These are phyloP conservation scores for Solanum okadae DNA, from an alignment of 257 asterid genomes.

Conservation along the genomic window DNA sequence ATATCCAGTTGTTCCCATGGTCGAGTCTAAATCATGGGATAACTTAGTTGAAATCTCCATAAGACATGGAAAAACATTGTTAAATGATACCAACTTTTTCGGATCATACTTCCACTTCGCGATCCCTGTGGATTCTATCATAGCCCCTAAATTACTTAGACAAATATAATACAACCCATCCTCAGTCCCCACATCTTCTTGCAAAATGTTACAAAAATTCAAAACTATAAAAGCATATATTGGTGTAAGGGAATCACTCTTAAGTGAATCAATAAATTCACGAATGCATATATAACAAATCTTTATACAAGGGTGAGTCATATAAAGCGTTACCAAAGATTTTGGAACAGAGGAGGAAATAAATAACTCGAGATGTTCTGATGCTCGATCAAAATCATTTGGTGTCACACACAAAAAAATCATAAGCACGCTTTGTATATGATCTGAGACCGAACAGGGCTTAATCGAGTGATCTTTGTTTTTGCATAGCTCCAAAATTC, in stretches of 20 bases:
- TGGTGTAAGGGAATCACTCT: constrained; percentile 15
- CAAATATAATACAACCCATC: constrained; percentile 37
- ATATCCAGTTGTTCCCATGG: constrained; percentile 9
- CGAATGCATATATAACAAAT: constrained; percentile 42
- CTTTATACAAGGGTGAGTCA: constrained; percentile 30
- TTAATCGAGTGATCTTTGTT: neutral
- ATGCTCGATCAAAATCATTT: neutral
- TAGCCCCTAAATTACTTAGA: constrained; percentile 23
- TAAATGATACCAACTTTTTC: constrained; percentile 22
- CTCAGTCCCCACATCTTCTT: constrained; percentile 18
- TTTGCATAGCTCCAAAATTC: constrained; percentile 26
- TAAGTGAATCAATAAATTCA: constrained; percentile 28
- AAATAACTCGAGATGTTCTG: neutral
- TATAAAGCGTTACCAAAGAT: constrained; percentile 3
- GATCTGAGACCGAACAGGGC: neutral
- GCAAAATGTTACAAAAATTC: constrained; percentile 47
- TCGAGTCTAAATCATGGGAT: constrained; percentile 19
- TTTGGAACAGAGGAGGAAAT: neutral
- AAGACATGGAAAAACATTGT: constrained; percentile 47
- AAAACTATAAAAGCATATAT: constrained; percentile 29
- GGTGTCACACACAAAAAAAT: neutral
- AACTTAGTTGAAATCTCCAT: constrained; percentile 37
- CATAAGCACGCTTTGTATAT: neutral
- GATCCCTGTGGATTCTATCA: constrained; percentile 16
- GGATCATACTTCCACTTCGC: neutral